A percentile compares a stretch with the other conserved stretches of the same genome.
Conservation (phyloP, 345 rosid genomes). For the Salix viminalis region DNA sequence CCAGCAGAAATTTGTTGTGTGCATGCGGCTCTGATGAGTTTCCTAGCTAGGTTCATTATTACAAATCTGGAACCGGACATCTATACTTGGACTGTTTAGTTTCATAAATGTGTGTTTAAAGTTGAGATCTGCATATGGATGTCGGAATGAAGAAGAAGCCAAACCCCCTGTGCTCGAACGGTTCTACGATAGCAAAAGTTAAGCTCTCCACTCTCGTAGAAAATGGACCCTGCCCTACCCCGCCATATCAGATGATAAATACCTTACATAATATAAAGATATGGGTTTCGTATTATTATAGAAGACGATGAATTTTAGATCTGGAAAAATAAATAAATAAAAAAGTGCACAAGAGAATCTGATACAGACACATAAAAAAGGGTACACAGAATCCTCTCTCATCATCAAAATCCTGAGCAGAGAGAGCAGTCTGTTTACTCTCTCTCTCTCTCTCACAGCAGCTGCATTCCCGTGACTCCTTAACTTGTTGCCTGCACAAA, state of each 20-base stretch:
- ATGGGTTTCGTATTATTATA: background rate
- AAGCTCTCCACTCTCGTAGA: background rate
- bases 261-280: background rate
- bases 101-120: too few relatives aligned
- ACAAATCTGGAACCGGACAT: background rate
- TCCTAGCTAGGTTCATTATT: too few relatives aligned
- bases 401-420: constrained; percentile 9
- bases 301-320: background rate
- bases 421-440: background rate
- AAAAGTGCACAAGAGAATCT: background rate
- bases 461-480: constrained; percentile 31
- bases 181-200: background rate
- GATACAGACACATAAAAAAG: too few relatives aligned
- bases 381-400: constrained; percentile 7
- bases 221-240: too few relatives aligned
- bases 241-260: background rate
- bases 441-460: background rate
- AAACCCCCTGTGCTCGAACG: too few relatives aligned
- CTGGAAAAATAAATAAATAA: too few relatives aligned
- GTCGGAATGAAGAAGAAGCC: too few relatives aligned
- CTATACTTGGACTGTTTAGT: too few relatives aligned
- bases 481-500: constrained; percentile 16
- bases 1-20: background rate
- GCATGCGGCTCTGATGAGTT: background rate
- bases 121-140: too few relatives aligned